Conservation (phyloP, 495 filamentous ascomycete species). For the Aspergillus steynii region DNA sequence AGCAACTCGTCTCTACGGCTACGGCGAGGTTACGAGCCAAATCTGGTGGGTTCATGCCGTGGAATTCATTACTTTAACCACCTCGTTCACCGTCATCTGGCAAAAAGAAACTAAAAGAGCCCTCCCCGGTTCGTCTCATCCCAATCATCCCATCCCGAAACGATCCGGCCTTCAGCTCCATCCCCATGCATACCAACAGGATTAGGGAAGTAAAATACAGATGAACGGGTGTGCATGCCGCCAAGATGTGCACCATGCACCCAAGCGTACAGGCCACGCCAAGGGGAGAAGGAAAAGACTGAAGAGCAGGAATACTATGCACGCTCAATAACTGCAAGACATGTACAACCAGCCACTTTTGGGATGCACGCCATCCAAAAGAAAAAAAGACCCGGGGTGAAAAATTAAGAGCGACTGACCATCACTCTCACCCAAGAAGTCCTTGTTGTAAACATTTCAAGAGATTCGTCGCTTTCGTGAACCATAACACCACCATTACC, state of each 20-base stretch:
- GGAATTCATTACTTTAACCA: too few species aligned
- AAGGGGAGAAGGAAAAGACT: slow-evolving; percentile 27
- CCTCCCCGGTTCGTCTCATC: neutral
- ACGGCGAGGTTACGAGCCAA: too few species aligned
- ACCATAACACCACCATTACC: slow-evolving; percentile 41
- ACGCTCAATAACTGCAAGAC: slow-evolving; percentile 42
- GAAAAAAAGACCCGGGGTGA: slow-evolving; percentile 18
- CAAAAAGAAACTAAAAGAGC: neutral
- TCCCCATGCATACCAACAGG: slow-evolving; percentile 20
- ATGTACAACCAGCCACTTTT: slow-evolving; percentile 38
- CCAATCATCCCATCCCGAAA: slow-evolving; percentile 11
- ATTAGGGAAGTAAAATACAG: slow-evolving; percentile 27
- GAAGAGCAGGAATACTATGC: slow-evolving; percentile 38
- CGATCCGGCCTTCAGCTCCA: slow-evolving; percentile 19
- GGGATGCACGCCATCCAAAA: slow-evolving; percentile 20
- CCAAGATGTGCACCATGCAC: neutral
- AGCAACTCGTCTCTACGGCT: too few species aligned
- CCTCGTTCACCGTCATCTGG: neutral
- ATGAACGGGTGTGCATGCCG: slow-evolving; percentile 24
- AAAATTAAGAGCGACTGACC: slow-evolving; percentile 8
- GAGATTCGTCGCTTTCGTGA: slow-evolving; percentile 51
- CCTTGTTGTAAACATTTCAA: slow-evolving; percentile 26
- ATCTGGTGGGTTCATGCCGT: too few species aligned
- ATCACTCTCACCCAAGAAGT: slow-evolving; percentile 20
- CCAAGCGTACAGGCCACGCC: neutral